These are phyloP conservation scores for Solanum chiquidenum DNA, from an alignment of 257 asterid species.

Conservation along the genomic window DNA sequence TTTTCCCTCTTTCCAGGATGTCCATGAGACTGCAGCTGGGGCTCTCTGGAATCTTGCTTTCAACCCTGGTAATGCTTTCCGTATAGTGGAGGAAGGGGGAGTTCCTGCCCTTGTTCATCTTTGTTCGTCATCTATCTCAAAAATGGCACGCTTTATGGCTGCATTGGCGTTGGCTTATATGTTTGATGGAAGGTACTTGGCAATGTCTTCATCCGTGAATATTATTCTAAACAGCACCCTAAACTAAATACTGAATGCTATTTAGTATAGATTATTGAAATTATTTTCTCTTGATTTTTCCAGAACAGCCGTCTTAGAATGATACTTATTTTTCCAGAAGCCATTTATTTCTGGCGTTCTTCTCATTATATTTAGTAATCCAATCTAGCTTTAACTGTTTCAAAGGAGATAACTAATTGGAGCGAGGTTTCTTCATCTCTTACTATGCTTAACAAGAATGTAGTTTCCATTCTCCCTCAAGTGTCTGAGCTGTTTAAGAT, in stretches of 20 bases:
- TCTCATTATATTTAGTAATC: not conserved
- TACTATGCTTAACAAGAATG: not conserved
- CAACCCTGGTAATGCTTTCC: constrained; percentile 83
- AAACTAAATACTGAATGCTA: not conserved
- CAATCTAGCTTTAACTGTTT: not conserved
- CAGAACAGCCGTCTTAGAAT: not conserved
- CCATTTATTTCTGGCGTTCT: not conserved
- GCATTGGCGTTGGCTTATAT: constrained; percentile 83
- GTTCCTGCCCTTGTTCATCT: constrained; percentile 67
- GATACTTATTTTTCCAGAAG: not conserved
- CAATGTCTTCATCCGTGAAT: not conserved
- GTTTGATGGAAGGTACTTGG: constrained; percentile 77
- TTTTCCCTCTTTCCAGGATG: constrained; percentile 52
- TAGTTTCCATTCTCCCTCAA: not conserved
- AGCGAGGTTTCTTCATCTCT: not conserved
- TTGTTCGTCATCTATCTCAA: constrained; percentile 69
- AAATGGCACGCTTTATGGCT: constrained; percentile 96
- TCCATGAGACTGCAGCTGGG: constrained; percentile 96
- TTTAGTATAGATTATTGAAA: not conserved
- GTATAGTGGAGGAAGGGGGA: constrained; percentile 89
- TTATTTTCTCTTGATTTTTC: not conserved
- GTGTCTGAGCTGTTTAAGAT: not conserved
- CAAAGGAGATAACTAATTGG: not conserved
- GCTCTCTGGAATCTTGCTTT: constrained; percentile 98
- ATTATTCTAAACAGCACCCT: not conserved